Base-by-base conservation (phyloP, 2,329 filamentous ascomycete species). In the Epichloe typhina region DNA sequence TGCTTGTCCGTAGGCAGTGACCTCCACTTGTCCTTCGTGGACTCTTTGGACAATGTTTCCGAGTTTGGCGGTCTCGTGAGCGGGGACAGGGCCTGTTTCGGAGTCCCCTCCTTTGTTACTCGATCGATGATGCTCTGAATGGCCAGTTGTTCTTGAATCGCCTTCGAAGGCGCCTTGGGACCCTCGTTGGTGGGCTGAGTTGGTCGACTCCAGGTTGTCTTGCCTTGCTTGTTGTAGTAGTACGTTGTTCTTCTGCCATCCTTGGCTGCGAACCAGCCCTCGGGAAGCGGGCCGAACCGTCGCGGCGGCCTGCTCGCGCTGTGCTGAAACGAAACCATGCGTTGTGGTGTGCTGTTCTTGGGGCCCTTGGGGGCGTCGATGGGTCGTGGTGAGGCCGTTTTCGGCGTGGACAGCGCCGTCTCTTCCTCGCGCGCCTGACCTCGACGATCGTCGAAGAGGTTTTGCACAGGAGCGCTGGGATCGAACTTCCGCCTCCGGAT, bases 401-500 rank as follows among this genome's bases (percentile, higher is more conserved):
- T 76, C 15, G 59, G 65, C 37, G 63, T 61, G 51, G 64, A 57
- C 47, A 67, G 68, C 7, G 58, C 53, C 19, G 59, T 53, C 47
- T 72, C 71, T 26, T 68, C 66, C 40, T 73, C 71, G 38, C 70
- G 69, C 39, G 67, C 66, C 52, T 69, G 62, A 37, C 59, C 65
- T 51, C 85, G 82, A 50, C 85, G 84, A 59, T 79, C 74, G 56
- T 82, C 79, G 23, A 77, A 79, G 26, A 77, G 74, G 57, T 79
- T 80, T 33, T 76, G 71, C 43, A 73, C 59, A 17, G 70, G 69
- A 46, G 73, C 78, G 56, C 81, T 82, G 26, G 84, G 82, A 62
- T 91, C 88, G 52, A 86, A 71, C 70, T 95, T 94, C 70, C 93
- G 87, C 52, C 91, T 81, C 38, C 88, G 88, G 62, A 98, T 98